Evolutionary conservation across 2,329 filamentous ascomycete genomes (phyloP).

Genomic region (Colletotrichum simmondsii): DNA sequence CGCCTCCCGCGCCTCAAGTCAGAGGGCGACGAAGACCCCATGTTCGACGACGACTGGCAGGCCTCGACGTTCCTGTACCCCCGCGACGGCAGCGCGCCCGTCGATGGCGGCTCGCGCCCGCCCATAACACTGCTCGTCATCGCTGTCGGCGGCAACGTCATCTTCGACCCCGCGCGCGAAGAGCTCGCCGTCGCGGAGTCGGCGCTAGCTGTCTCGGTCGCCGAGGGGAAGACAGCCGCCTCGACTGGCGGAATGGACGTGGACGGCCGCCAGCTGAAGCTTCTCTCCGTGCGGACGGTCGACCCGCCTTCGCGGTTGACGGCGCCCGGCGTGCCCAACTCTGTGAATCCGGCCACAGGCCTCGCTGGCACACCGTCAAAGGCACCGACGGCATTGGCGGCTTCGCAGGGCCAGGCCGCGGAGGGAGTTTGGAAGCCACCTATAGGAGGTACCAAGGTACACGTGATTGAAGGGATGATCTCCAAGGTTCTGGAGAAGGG

Average conservation of each 20-base stretch:
- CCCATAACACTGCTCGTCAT: conserved; percentile 93
- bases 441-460: conserved; percentile 83
- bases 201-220: conserved; percentile 86
- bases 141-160: conserved; percentile 85
- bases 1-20: conserved; percentile 87
- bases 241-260: conserved; percentile 51
- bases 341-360: conserved; percentile 67
- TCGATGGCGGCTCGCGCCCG: conserved; percentile 62
- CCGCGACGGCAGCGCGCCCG: conserved; percentile 47
- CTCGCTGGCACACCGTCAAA: conserved; percentile 44
- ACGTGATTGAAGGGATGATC: conserved; percentile 78
- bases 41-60: conserved; percentile 98
- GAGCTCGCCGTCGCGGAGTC: conserved; percentile 94
- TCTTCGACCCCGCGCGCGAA: conserved; percentile 92
- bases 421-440: conserved; percentile 89
- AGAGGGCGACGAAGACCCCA: conserved; percentile 92
- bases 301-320: conserved; percentile 81
- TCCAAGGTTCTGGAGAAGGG: conserved; percentile 80
- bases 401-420: conserved; percentile 64
- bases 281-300: conserved; percentile 78
- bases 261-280: conserved; percentile 60
- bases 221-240: conserved; percentile 51
- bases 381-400: conserved; percentile 51
- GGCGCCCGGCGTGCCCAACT: conserved; percentile 75
- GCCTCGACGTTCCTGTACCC: conserved; percentile 83